Conservation (phyloP, 2,329 filamentous ascomycete genomes). For the Claviceps cyperi region DNA sequence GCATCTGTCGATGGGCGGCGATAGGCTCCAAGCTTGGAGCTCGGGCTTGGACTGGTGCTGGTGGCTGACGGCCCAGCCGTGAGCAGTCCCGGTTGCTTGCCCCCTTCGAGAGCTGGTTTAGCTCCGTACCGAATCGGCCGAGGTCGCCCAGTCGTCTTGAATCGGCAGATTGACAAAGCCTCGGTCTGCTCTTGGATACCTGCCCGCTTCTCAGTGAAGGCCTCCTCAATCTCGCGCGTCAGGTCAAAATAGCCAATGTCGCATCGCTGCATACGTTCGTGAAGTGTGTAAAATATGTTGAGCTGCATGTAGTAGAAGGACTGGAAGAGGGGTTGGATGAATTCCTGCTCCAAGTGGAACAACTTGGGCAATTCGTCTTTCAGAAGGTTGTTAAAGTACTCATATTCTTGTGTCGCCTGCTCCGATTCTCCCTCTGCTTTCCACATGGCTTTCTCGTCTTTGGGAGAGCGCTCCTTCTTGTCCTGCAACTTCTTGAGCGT, state of each 20-base stretch:
- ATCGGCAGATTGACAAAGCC: constrained; percentile 70
- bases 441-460: constrained; percentile 96
- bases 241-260: constrained; percentile 98
- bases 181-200: constrained; percentile 79
- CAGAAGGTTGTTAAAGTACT: constrained; percentile 93
- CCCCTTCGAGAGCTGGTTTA: constrained; percentile 35
- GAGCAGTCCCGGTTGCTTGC: constrained; percentile 34
- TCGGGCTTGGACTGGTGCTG: constrained; percentile 11
- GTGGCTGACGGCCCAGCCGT: constrained; percentile 26
- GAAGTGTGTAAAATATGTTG: constrained; percentile 96
- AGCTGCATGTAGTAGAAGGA: constrained; percentile 99
- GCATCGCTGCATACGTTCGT: constrained; percentile 94
- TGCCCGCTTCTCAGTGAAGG: constrained; percentile 77
- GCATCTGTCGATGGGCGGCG: constrained; percentile 24
- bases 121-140: constrained; percentile 44
- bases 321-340: constrained; percentile 94
- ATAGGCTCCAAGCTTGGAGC: constrained; percentile 20
- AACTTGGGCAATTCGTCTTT: constrained; percentile 92
- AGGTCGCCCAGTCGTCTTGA: constrained; percentile 70
- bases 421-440: constrained; percentile 89
- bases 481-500: constrained; percentile 88
- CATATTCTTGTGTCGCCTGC: constrained; percentile 84
- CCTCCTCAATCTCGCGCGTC: constrained; percentile 77
- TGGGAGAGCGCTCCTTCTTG: constrained; percentile 90
- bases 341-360: constrained; percentile 78